A percentile compares a stretch with the other conserved stretches of the same genome.
Conservation (phyloP, 768 basidiomycete genomes). For the Fomitopsis pulvina region DNA sequence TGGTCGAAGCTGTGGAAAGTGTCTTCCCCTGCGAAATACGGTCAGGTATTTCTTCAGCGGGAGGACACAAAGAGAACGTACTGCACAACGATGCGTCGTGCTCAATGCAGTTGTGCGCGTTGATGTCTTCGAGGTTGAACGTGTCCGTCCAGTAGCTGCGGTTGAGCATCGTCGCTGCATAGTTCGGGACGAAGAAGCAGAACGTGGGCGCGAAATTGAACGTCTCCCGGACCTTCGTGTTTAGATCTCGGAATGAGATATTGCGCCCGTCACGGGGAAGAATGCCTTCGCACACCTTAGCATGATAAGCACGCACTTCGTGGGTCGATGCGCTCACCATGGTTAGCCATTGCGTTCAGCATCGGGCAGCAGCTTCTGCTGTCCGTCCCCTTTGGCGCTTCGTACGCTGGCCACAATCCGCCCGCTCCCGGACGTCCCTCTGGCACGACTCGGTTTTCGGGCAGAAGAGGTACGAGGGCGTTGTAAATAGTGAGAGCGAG, state of each 20-base stretch:
- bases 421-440: conserved; percentile 36
- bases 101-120: conserved; percentile 71
- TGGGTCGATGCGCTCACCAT: conserved; percentile 39
- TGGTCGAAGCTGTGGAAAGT: conserved; percentile 42
- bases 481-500: conserved; percentile 44
- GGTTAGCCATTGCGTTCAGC: conserved; percentile 78
- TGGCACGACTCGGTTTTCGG: conserved; percentile 17
- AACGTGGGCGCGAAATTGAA: conserved; percentile 71
- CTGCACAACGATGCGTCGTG: conserved; percentile 60
- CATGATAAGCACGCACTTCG: not conserved
- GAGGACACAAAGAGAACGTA: conserved; percentile 24
- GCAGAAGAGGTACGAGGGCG: conserved; percentile 40
- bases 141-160: conserved; percentile 49
- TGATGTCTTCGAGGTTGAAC: conserved; percentile 61
- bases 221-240: conserved; percentile 38
- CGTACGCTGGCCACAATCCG: conserved; percentile 66
- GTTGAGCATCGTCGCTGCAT: conserved; percentile 49
- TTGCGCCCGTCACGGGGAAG: conserved; percentile 60
- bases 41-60: not conserved
- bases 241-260: conserved; percentile 52
- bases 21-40: conserved; percentile 45
- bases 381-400: conserved; percentile 50
- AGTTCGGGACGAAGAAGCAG: conserved; percentile 59
- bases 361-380: conserved; percentile 71
- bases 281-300: conserved; percentile 23